Evolutionary conservation across 495 filamentous ascomycete genomes (phyloP), one percentile per base, ranked within the genome.

Genomic region (Choiromyces venosus): DNA sequence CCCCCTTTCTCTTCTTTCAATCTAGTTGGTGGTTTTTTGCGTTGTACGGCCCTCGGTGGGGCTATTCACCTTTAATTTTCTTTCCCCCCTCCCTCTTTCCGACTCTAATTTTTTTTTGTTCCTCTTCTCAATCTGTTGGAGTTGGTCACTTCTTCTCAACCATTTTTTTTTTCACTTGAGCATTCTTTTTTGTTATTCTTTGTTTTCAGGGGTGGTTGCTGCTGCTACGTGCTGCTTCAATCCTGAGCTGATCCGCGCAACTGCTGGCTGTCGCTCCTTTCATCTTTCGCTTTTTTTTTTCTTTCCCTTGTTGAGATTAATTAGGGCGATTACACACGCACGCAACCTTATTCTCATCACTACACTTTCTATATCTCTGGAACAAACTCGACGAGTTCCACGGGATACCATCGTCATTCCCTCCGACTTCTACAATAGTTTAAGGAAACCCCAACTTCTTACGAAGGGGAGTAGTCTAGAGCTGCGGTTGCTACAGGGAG

Each of bases 311-410:
- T 61, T 29, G 52, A 61, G 25, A 12, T 25, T 33, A 61, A 61
- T 61, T 61, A 61, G 52, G 12, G 25, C 25, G 52, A 61, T 61
- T 61, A 61, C 52, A 61, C 52, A 61, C 52, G 52, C 25, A 61
- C 52, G 52, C 52, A 61, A 61, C 52, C 52, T 61, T 61, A 61
- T 61, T 61, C 52, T 61, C 52, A 33, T 61, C 52, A 14, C 7
- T 14, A 33, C 52, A 29, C 52, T 61, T 12, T 33, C 52, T 61
- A 16, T 33, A 61, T 61, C 52, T 12, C 25, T 61, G 52, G 52
- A 61, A 29, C 52, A 29, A 33, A 33, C 25, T 29, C 52, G 25
- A 33, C 52, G 52, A 61, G 52, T 61, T 61, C 52, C 52, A 33
- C 52, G 52, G 52, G 52, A 33, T 33, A 61, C 52, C 52, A 61